Percentiles rank a stretch among this genome's conserved stretches.
Conservation (phyloP, 495 filamentous ascomycete species). For the Parathielavia hyrcaniae region DNA sequence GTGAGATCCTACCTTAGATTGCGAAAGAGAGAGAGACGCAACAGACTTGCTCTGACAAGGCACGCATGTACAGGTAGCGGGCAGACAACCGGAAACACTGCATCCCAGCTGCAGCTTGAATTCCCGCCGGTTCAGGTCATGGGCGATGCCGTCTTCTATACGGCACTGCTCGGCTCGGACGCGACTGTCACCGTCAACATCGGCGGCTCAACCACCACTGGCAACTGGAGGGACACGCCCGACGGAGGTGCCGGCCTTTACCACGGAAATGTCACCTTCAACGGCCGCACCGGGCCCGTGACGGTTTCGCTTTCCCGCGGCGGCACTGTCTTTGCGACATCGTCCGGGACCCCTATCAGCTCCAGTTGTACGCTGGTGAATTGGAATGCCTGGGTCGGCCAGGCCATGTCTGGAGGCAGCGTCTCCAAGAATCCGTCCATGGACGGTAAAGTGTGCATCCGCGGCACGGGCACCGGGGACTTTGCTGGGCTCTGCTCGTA, state of each 20-base stretch:
- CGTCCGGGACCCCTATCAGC: not conserved
- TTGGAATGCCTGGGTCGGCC: not conserved
- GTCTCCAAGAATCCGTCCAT: not conserved
- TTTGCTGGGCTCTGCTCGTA: not conserved
- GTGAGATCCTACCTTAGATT: no score
- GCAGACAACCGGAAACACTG: conserved; percentile 18
- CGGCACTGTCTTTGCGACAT: conserved; percentile 3
- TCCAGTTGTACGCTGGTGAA: not conserved
- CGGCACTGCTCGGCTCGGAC: conserved; percentile 27
- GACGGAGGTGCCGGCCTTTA: conserved; percentile 43
- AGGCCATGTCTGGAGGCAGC: not conserved
- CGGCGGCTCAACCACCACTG: conserved; percentile 12
- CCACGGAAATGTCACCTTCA: conserved; percentile 43
- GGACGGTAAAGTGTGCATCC: not conserved
- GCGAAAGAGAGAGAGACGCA: not conserved
- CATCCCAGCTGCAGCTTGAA: conserved; percentile 10
- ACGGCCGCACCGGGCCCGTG: conserved; percentile 43
- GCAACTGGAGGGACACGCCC: conserved; percentile 29
- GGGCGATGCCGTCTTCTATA: conserved; percentile 39
- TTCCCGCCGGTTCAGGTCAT: conserved; percentile 12
- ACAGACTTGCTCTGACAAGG: not conserved
- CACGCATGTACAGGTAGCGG: no score
- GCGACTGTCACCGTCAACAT: conserved; percentile 14
- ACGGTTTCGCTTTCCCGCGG: conserved; percentile 36
- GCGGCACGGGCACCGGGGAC: not conserved